These are phyloP conservation scores for Agaricus subrufescens DNA, from an alignment of 768 basidiomycete genomes.

Conservation along the genomic window DNA sequence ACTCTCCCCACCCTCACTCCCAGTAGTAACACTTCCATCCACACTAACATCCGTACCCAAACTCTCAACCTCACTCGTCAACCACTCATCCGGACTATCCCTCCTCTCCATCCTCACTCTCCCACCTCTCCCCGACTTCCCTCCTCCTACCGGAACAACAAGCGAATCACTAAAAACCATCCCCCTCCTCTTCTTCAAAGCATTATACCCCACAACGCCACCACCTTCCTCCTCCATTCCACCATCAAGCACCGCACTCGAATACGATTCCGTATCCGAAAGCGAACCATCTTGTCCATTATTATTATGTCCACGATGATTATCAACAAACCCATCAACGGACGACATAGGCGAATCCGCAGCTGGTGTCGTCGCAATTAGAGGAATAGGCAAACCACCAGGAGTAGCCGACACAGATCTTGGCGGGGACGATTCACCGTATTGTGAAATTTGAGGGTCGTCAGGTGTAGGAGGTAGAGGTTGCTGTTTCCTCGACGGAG, in stretches of 20 bases:
- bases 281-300: background rate
- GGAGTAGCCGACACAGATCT: slow-evolving; percentile 19
- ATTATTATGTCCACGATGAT: background rate
- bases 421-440: background rate
- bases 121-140: background rate
- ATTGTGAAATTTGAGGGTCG: background rate
- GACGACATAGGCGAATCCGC: background rate
- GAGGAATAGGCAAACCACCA: slow-evolving; percentile 45
- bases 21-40: slow-evolving; percentile 3
- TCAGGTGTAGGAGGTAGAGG: background rate
- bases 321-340: background rate
- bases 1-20: slow-evolving; percentile 8
- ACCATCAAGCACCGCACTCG: background rate
- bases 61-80: slow-evolving; percentile 1
- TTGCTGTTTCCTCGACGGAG: background rate
- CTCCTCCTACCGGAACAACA: background rate
- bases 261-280: background rate
- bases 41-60: background rate
- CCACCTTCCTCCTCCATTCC: background rate
- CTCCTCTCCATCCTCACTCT: background rate
- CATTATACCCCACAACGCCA: background rate
- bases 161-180: slow-evolving; percentile 8
- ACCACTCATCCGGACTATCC: background rate
- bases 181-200: background rate
- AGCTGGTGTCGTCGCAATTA: slow-evolving; percentile 38